Evolutionary conservation across 352 stramenopile species (phyloP), one percentile per base, ranked within the genome.

Genomic region (Pythium aquatile): DNA sequence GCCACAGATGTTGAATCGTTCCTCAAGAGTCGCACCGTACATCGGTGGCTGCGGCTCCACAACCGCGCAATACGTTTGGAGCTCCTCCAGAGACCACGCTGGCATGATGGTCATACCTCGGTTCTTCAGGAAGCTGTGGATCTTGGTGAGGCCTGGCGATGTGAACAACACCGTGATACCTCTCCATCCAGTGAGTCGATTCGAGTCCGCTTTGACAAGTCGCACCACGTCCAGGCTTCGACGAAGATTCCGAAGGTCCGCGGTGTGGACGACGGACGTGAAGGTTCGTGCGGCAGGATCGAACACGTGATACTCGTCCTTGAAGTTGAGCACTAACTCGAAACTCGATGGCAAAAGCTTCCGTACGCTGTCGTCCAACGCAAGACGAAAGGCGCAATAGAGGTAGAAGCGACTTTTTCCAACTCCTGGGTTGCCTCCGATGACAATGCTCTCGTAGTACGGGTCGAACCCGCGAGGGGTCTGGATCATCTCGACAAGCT

Each of bases 61-160:
- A 1, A 48, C 2, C n/a, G 40, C 14, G 40, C 26, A 28, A 17
- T 48, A 48, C n/a, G n/a, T 26, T 5, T 17, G 40, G 5, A 48
- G 40, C 40, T 48, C 40, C 40, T 20, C 5, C 13, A 48, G 8
- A 48, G 7, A 7, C 40, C 40, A 48, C 8, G 40, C 26, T 10
- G 16, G 40, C 40, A 48, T 48, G 3, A 48, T 17, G 13, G 3
- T 26, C 16, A 48, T 6, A 10, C 40, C 40, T 2, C 16, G 95
- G 78, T 99, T 99, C 74, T 99, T 99, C 47, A 99, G 86, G 68
- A 99, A 99, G 79, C n/a, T 3, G 40, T 48, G 14, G 40, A 48
- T 20, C n/a, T 7, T 13, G 3, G 5, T 5, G 26, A 17, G 40
- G 13, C 16, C 16, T 2, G 40, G 40, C 2, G 40, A 48, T 7